Evolutionary conservation across 163 green algal genomes (phyloP), one percentile per base, ranked within the genome.

Genomic region (Chlamydomonas reinhardtii): DNA sequence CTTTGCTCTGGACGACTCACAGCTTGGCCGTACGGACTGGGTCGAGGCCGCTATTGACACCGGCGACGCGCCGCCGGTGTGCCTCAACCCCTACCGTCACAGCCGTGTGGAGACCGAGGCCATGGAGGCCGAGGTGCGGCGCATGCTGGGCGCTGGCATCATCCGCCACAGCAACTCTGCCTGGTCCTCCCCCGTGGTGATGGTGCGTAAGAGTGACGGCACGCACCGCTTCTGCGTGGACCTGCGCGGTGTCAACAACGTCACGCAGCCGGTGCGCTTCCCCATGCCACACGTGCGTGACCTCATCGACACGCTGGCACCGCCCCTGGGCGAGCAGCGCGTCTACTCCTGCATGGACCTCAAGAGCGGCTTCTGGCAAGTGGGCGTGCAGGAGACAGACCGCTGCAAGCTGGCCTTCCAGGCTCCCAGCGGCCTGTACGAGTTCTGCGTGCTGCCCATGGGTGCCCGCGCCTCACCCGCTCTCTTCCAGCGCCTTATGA

Each of bases 361-460:
- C 4, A 73, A 73, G 32, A 24, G 29, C 22, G 68, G 31, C 68
- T 73, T 73, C 68, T 52, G 68, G 68, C 31, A 43, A 25, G 68
- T 73, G 68, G 31, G 29, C 8, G 70, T 75, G 35, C 16, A 37
- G 6, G 70, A 75, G 70, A 15, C 5, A 0, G 35, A 75, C 35
- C 35, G 70, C 24, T 22, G 31, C 17, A 75, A 75, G 70, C 70
- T 75, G 70, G 70, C 70, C 12, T 73, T 73, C 32, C 68, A 73
- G 68, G 68, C 68, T 2, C 68, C 68, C 20, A 43, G 29, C 29
- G 68, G 70, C 9, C 35, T 59, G 35, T 75, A 75, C 35, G 70
- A 75, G 35, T 75, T 75, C 35, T 34, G 24, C 70, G 70, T 75
- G 22, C 70, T 75, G 35, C 70, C 70, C 34, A 75, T 75, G 70